Evolutionary conservation across 306 rosid species (phyloP).

Genomic region (Prunus mira): DNA sequence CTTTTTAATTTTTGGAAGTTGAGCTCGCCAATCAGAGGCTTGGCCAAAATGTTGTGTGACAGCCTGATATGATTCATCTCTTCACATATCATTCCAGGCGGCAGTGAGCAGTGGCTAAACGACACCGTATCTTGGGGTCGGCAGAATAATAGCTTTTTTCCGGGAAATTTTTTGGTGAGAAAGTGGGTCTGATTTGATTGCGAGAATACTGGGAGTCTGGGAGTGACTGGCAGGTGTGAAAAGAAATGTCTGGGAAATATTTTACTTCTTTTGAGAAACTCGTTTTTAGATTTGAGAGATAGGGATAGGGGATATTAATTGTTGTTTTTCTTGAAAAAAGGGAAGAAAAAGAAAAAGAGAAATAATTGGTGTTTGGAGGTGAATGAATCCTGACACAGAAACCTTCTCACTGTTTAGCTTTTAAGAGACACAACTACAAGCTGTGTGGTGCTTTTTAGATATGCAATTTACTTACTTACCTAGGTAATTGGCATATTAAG

Average conservation of each 20-base stretch:
- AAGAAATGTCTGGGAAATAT: neutral
- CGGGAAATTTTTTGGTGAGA: neutral
- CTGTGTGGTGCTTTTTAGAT: neutral
- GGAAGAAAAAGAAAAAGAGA: neutral
- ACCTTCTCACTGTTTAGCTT: slow-evolving; percentile 28
- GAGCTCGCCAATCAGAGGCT: slow-evolving; percentile 34
- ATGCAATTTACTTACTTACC: too few relatives aligned
- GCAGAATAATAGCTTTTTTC: neutral
- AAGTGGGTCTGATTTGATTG: neutral
- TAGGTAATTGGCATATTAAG: neutral
- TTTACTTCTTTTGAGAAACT: slow-evolving; percentile 13
- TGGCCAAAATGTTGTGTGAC: slow-evolving; percentile 12
- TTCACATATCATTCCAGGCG: neutral
- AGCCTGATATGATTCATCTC: neutral
- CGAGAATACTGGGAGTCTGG: neutral
- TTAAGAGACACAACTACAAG: slow-evolving; percentile 33
- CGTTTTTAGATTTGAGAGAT: neutral
- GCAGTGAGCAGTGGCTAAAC: slow-evolving; percentile 7
- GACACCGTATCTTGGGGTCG: slow-evolving; percentile 29
- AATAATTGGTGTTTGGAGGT: slow-evolving; percentile 15
- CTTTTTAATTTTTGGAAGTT: slow-evolving; percentile 20
- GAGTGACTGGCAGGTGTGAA: neutral
- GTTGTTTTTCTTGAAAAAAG: slow-evolving; percentile 41
- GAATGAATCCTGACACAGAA: slow-evolving; percentile 29
- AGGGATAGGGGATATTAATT: neutral